These are phyloP conservation scores for Monilinia fructigena DNA, from an alignment of 2,329 filamentous ascomycete species.

Conservation along the genomic window DNA sequence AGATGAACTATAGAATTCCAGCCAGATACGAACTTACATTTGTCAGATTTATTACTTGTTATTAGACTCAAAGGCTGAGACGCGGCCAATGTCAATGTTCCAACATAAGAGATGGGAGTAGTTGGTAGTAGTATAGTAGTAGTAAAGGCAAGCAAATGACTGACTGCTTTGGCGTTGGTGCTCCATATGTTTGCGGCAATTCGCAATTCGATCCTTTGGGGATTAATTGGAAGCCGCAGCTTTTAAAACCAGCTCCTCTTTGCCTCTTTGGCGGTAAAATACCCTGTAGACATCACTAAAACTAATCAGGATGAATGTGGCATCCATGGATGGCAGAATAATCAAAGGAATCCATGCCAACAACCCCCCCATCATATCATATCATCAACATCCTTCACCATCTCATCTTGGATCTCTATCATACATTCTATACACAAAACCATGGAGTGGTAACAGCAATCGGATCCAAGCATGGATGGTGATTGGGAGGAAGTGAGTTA, in stretches of 20 bases:
- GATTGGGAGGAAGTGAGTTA: conserved; percentile 65
- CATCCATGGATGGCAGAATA: conserved; percentile 11
- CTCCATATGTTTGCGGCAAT: background rate
- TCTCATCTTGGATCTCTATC: background rate
- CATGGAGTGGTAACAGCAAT: conserved; percentile 20
- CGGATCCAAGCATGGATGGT: conserved; percentile 53
- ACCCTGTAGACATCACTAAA: background rate
- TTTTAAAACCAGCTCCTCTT: background rate
- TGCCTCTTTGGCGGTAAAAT: conserved; percentile 10
- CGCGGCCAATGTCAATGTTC: conserved; percentile 9
- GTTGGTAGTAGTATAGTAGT: too few relatives aligned
- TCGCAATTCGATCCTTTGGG: background rate
- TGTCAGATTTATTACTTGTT: background rate
- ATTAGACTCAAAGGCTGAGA: conserved; percentile 21
- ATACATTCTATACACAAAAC: conserved; percentile 21
- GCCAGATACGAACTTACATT: background rate
- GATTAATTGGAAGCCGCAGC: background rate
- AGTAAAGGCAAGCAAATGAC: too few relatives aligned
- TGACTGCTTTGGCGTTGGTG: background rate
- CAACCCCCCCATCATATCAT: background rate
- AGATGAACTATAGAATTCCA: background rate
- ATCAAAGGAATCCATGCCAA: conserved; percentile 8
- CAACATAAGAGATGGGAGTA: background rate
- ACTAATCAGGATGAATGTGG: conserved; percentile 9
- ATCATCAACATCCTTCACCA: conserved; percentile 7